Percentiles rank a stretch among this genome's conserved stretches.
Evolutionary conservation across 2,329 filamentous ascomycete species (phyloP).

Genomic region (Diaporthe humulicola): DNA sequence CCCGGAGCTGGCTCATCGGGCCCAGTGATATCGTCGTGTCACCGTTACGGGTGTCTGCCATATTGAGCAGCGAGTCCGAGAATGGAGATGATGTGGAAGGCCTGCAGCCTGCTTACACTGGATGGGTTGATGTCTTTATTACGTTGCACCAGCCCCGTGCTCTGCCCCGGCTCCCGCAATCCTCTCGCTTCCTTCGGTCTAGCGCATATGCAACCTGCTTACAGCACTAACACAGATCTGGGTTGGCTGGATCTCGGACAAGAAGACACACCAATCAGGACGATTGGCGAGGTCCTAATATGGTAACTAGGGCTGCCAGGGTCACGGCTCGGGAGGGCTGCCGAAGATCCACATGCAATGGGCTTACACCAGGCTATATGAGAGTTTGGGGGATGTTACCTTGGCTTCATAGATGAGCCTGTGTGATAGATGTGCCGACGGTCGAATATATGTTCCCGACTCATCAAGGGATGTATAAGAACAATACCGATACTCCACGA

Average conservation of each 20-base stretch:
- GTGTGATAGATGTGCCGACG: neutral
- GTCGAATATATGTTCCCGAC: neutral
- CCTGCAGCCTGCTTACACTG: conserved; percentile 10
- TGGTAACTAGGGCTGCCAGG: neutral
- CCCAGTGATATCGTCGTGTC: neutral
- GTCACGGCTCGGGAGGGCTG: neutral
- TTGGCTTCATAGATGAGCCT: neutral
- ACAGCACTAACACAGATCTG: conserved; percentile 31
- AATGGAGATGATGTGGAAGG: neutral
- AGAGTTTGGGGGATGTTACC: too few relatives aligned
- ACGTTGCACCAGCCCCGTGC: neutral
- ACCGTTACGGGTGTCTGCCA: neutral
- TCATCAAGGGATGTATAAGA: neutral
- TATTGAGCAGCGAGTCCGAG: neutral
- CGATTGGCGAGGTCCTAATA: neutral
- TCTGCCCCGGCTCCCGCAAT: neutral
- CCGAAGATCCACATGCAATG: conserved; percentile 1
- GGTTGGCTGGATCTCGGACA: neutral
- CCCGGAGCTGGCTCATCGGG: conserved; percentile 15
- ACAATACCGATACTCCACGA: neutral
- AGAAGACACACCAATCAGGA: neutral
- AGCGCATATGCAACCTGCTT: conserved; percentile 31
- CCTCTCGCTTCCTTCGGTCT: neutral
- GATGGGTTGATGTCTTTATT: conserved; percentile 14
- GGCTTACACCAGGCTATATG: neutral